These are phyloP conservation scores for Cladophialophora bantiana DNA, from an alignment of 2,329 filamentous ascomycete species.

Conservation along the genomic window DNA sequence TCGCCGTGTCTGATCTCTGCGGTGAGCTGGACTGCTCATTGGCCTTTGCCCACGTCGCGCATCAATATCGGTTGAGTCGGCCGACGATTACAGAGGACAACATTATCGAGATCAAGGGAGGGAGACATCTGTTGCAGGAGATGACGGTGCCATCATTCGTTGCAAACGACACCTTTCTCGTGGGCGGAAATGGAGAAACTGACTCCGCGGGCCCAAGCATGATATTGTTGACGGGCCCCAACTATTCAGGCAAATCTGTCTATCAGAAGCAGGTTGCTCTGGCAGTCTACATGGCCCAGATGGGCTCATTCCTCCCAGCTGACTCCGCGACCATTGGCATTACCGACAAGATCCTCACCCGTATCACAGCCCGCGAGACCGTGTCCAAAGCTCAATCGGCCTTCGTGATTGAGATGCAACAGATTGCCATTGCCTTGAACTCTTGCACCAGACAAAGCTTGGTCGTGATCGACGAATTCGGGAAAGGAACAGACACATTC, in stretches of 20 bases:
- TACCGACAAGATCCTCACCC: slow-evolving; percentile 90
- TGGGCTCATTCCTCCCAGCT: slow-evolving; percentile 91
- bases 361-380: slow-evolving; percentile 76
- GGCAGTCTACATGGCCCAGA: slow-evolving; percentile 89
- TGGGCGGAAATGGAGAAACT: slow-evolving; percentile 60
- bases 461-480: slow-evolving; percentile 92
- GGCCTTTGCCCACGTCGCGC: slow-evolving; percentile 79
- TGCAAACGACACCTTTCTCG: slow-evolving; percentile 77
- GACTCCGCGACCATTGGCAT: slow-evolving; percentile 77
- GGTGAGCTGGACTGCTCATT: slow-evolving; percentile 85
- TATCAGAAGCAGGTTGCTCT: slow-evolving; percentile 93
- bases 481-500: slow-evolving; percentile 66
- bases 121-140: slow-evolving; percentile 85
- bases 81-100: slow-evolving; percentile 76
- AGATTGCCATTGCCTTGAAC: slow-evolving; percentile 78
- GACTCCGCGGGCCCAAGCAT: slow-evolving; percentile 63
- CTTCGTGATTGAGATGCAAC: slow-evolving; percentile 84
- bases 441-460: slow-evolving; percentile 78
- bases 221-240: slow-evolving; percentile 86
- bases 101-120: slow-evolving; percentile 74
- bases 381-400: slow-evolving; percentile 70
- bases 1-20: slow-evolving; percentile 76
- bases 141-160: slow-evolving; percentile 80
- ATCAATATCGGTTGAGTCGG: slow-evolving; percentile 72
- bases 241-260: slow-evolving; percentile 95